phyloP scores from a whole-genome alignment of 768 basidiomycete genomes.

The Mycena epipterygia region DNA sequence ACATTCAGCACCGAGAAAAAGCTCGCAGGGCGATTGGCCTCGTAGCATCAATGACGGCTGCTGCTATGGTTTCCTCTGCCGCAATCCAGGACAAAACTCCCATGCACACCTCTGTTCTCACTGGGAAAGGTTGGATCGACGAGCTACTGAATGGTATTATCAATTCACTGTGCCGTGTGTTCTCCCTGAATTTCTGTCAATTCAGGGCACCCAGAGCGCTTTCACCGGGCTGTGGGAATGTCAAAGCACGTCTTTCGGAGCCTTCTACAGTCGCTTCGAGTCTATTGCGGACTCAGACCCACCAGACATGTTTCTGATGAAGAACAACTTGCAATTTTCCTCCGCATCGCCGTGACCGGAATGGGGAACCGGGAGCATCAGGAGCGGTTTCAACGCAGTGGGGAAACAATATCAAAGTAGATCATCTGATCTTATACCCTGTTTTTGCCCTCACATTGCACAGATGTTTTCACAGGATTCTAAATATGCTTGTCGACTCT shows the following conservation, averaged over 20 bases:
- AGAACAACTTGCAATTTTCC: slow-evolving; percentile 57
- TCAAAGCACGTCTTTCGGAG: background rate
- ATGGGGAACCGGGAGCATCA: slow-evolving; percentile 43
- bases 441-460: background rate
- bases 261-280: background rate
- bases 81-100: background rate
- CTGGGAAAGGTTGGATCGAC: slow-evolving; percentile 13
- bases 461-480: slow-evolving; percentile 38
- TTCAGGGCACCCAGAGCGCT: background rate
- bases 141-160: background rate
- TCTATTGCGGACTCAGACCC: background rate
- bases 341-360: slow-evolving; percentile 46
- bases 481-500: slow-evolving; percentile 36
- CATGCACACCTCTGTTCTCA: slow-evolving; percentile 15
- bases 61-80: background rate
- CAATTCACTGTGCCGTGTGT: too few relatives aligned
- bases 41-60: background rate
- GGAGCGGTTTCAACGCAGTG: slow-evolving; percentile 54
- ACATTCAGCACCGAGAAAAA: slow-evolving; percentile 3
- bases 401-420: slow-evolving; percentile 53
- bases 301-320: slow-evolving; percentile 27
- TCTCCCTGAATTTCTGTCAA: too few relatives aligned
- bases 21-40: background rate
- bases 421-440: background rate
- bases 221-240: background rate